Evolutionary conservation across 2,329 filamentous ascomycete species (phyloP), one percentile per base, ranked within the genome.

Genomic region (Verruconis gallopava): DNA sequence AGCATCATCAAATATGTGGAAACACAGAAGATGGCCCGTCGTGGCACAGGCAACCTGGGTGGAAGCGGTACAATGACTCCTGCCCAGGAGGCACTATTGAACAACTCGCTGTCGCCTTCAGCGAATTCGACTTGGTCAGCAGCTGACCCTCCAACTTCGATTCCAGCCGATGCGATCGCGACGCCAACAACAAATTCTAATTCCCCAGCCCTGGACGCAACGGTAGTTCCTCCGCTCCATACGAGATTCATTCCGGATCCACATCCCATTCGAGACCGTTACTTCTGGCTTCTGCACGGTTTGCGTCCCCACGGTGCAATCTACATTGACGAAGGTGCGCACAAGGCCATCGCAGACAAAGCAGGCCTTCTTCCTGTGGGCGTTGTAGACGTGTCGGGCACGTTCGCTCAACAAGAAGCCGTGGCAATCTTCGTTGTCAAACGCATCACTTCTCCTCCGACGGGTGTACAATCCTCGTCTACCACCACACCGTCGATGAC

Each of bases 251-350:
- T 94, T 11, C 85, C 88, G 0, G 85, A 85, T 6, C 68, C 73
- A 0, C 77, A 83, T 19, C 88, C 89, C 1, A 91, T 96, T 46
- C 79, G 85, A 44, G 91, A 95, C 58, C 81, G 89, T 47, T 86
- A 91, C 57, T 96, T 98, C 70, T 98, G 91, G 91, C 79, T 98
- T 38, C 72, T 96, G 0, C 85, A 98, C 61, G 91, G 89, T 6
- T 76, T 95, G 9, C 79, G 80, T 18, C 85, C 91, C 0, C 88
- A 93, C 54, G 91, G 91, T 12, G 93, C 81, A 2, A 58, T 98
- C 19, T 96, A 85, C 64, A 93, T 98, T 52, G 91, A 98, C 65
- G 67, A 75, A n/a, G 91, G 91, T 33, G 89, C 89, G 3, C 79
- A 86, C 62, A 68, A 72, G 22, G 91, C 89, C 1, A 71, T 96